Percentiles rank a stretch among this genome's conserved stretches.
Evolutionary conservation across 805 yeast species (phyloP).

Genomic region (Monosporozyma siamensis): DNA sequence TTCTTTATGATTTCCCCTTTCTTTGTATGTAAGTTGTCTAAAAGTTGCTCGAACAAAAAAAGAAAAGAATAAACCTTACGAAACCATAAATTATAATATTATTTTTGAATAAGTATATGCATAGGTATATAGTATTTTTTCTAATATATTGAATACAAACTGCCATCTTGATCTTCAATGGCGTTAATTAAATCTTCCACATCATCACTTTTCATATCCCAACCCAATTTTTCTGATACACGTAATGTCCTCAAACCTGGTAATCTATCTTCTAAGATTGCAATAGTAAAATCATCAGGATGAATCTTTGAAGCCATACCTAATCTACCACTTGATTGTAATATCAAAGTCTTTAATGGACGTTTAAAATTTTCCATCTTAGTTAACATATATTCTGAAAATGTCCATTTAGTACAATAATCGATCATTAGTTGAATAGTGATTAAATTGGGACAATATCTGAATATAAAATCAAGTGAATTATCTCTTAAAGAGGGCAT

Average conservation of each 20-base stretch:
- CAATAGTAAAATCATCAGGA: constrained; percentile 83
- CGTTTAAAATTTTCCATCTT: constrained; percentile 13
- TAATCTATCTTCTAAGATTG: constrained; percentile 67
- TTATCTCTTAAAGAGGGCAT: constrained; percentile 68
- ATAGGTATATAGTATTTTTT: too few species aligned
- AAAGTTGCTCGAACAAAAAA: too few species aligned
- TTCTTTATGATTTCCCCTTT: neutral
- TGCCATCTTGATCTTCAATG: constrained; percentile 68
- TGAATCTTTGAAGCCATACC: constrained; percentile 78
- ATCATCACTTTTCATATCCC: constrained; percentile 62
- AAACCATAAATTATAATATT: neutral
- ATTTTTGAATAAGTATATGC: too few species aligned
- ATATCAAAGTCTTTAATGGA: constrained; percentile 47
- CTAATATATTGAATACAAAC: constrained; percentile 47
- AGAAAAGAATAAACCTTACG: neutral
- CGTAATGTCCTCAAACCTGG: constrained; percentile 57
- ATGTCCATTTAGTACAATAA: constrained; percentile 47
- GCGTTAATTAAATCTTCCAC: constrained; percentile 56
- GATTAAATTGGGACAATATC: constrained; percentile 64
- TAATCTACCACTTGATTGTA: constrained; percentile 78
- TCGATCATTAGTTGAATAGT: constrained; percentile 69
- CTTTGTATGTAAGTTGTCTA: neutral
- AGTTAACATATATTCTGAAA: constrained; percentile 38
- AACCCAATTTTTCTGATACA: constrained; percentile 71
- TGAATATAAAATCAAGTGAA: constrained; percentile 64